Evolutionary conservation across 805 yeast species (phyloP).

Genomic region (Nematodospora valgi): DNA sequence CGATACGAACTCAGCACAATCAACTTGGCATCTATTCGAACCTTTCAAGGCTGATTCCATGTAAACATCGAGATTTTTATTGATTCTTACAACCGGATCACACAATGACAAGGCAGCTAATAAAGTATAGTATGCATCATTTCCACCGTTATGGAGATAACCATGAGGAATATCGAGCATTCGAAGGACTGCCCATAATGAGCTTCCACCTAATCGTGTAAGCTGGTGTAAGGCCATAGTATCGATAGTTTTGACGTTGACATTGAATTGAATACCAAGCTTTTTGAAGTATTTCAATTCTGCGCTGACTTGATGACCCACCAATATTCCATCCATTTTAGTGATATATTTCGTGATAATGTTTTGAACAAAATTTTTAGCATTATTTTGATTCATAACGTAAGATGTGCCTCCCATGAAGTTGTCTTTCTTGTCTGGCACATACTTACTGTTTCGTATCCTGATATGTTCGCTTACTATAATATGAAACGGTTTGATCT

Average conservation of each 20-base stretch:
- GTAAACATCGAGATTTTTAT: slow-evolving; percentile 15
- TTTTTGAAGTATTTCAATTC: slow-evolving; percentile 51
- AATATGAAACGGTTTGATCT: slow-evolving; percentile 39
- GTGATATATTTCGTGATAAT: slow-evolving; percentile 43
- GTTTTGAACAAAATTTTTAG: slow-evolving; percentile 37
- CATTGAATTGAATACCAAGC: slow-evolving; percentile 48
- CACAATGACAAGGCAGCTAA: slow-evolving; percentile 47
- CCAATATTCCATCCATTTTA: slow-evolving; percentile 32
- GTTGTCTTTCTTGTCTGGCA: slow-evolving; percentile 51
- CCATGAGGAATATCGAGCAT: slow-evolving; percentile 53
- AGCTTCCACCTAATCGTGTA: slow-evolving; percentile 39
- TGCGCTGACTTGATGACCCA: slow-evolving; percentile 58
- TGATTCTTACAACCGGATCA: slow-evolving; percentile 41
- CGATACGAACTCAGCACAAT: not conserved
- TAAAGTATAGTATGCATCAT: slow-evolving; percentile 65
- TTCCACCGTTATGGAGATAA: slow-evolving; percentile 66
- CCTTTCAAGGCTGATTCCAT: not conserved
- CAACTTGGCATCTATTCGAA: not conserved
- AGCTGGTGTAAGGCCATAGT: slow-evolving; percentile 44
- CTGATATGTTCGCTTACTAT: slow-evolving; percentile 43
- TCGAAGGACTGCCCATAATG: slow-evolving; percentile 45
- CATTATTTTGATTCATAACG: slow-evolving; percentile 33
- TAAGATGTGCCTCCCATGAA: slow-evolving; percentile 51
- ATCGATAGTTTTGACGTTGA: slow-evolving; percentile 34
- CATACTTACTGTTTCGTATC: slow-evolving; percentile 42